These are phyloP conservation scores for Entrophospora sp. DNA, from an alignment of 192 early-diverging fungal genomes.

Conservation along the genomic window DNA sequence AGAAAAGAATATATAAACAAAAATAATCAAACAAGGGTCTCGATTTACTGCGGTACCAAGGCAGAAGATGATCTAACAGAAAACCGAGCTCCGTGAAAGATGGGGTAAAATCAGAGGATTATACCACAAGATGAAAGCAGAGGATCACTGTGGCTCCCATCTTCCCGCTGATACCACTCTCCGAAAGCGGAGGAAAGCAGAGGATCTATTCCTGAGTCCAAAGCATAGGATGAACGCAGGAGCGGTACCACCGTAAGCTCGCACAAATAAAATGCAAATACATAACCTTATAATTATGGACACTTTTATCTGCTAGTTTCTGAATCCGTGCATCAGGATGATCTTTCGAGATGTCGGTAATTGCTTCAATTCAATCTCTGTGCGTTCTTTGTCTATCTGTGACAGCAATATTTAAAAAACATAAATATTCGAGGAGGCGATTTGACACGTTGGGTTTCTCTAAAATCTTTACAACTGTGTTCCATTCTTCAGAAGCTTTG, in stretches of 20 bases:
- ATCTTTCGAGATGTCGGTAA: background rate
- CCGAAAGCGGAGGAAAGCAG: background rate
- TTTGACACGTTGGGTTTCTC: background rate
- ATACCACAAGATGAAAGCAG: background rate
- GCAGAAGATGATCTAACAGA: background rate
- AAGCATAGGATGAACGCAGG: background rate
- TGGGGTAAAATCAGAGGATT: background rate
- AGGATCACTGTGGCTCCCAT: background rate
- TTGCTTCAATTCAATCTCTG: background rate
- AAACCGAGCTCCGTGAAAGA: background rate
- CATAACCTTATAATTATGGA: background rate
- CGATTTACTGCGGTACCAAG: constrained; percentile 1
- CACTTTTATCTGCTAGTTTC: background rate
- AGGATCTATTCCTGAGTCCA: constrained; percentile 2
- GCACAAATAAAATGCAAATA: background rate
- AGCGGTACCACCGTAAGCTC: background rate
- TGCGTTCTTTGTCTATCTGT: background rate
- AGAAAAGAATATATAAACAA: background rate
- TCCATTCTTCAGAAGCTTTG: background rate
- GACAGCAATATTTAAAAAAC: background rate
- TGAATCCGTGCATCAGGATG: background rate
- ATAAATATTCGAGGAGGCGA: background rate
- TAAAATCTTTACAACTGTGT: background rate
- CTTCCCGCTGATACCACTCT: background rate
- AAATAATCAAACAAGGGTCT: background rate